phyloP scores from a whole-genome alignment of 2,329 filamentous ascomycete genomes.

The Fusarium sp. region DNA sequence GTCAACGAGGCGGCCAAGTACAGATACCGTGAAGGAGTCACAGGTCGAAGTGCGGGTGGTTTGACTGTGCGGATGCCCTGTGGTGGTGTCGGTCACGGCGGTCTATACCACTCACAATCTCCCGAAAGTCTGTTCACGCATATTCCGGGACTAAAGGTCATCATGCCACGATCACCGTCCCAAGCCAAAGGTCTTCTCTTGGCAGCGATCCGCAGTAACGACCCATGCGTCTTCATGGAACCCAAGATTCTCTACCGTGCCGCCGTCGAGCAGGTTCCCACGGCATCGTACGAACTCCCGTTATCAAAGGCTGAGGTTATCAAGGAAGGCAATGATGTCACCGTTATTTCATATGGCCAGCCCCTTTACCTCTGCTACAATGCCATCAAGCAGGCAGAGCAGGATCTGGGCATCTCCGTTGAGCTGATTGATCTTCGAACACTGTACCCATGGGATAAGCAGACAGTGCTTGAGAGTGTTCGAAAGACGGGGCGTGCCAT shows the following conservation, averaged over 20 bases:
- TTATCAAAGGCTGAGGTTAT: constrained; percentile 86
- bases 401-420: constrained; percentile 77
- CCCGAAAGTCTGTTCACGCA: constrained; percentile 91
- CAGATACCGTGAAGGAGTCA: constrained; percentile 74
- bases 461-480: constrained; percentile 82
- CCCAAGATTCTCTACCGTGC: constrained; percentile 93
- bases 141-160: constrained; percentile 83
- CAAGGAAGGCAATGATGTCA: constrained; percentile 81
- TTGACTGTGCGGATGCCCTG: constrained; percentile 91
- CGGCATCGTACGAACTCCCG: constrained; percentile 81
- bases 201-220: constrained; percentile 78
- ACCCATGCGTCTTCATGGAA: constrained; percentile 93
- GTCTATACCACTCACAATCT: constrained; percentile 86
- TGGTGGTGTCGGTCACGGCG: constrained; percentile 89
- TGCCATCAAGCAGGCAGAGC: constrained; percentile 77
- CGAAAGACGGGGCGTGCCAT: constrained; percentile 86
- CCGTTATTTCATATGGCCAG: constrained; percentile 88
- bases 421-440: constrained; percentile 91
- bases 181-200: constrained; percentile 91
- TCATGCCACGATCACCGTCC: constrained; percentile 84
- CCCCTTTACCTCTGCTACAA: constrained; percentile 84
- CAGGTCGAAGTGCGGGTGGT: constrained; percentile 72
- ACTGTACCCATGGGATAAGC: constrained; percentile 90
- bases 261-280: constrained; percentile 89
- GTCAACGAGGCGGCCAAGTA: constrained; percentile 94